Conservation (phyloP, 2,329 filamentous ascomycete genomes). For the Trichoderma lentiforme region DNA sequence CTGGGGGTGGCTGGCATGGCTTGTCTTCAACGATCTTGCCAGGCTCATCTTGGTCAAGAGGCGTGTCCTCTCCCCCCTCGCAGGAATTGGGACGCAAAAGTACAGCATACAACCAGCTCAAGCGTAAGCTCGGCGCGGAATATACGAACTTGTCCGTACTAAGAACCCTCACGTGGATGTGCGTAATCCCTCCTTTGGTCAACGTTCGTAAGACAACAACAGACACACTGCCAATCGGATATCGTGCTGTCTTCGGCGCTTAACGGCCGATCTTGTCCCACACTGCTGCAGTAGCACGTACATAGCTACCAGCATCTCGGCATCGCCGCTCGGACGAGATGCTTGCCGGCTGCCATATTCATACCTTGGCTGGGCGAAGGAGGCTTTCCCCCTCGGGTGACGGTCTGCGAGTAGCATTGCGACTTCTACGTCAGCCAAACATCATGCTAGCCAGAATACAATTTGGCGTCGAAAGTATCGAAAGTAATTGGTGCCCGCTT, state of each 20-base stretch:
- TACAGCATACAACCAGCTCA: not conserved
- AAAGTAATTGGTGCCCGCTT: constrained; percentile 13
- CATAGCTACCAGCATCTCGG: not conserved
- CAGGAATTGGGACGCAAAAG: not conserved
- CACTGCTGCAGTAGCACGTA: not conserved
- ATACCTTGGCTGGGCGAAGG: not conserved
- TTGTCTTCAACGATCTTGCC: constrained; percentile 3
- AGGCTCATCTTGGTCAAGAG: not conserved
- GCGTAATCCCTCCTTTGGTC: not conserved
- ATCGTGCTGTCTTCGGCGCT: not conserved
- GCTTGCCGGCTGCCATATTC: not conserved
- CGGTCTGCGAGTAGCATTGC: not conserved
- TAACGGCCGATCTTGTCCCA: not conserved
- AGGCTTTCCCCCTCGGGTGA: not conserved
- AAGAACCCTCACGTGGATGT: not conserved
- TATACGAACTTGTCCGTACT: not conserved
- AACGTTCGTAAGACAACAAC: not conserved
- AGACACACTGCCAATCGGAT: not conserved
- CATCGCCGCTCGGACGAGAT: not conserved
- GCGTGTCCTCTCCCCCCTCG: not conserved
- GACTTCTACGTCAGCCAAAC: constrained; percentile 7
- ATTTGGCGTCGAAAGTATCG: not conserved
- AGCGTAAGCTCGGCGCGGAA: not conserved
- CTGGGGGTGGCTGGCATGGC: constrained; percentile 9
- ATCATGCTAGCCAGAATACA: not conserved